Evolutionary conservation across 345 rosid genomes (phyloP), one percentile per base, ranked within the genome.

Genomic region (Citrus maxima): DNA sequence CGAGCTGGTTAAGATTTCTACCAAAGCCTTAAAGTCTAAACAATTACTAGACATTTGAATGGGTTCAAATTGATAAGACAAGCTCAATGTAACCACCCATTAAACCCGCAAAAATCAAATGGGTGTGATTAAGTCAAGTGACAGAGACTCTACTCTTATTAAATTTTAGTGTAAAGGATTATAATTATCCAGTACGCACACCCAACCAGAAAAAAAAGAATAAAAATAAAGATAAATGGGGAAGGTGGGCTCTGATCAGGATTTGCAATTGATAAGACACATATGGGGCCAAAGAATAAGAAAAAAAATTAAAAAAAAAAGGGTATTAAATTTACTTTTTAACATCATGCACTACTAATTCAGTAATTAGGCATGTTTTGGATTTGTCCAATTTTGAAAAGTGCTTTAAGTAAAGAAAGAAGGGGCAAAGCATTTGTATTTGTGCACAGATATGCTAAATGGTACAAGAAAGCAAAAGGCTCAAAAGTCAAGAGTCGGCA

Each of bases 201-300:
- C 51, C 4, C 51, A 46, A 13, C 51, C 51, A 46, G 16, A 13
- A 12, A 13, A 42, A 40, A 10, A 32, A 34, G 10, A 10, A 9
- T 68, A 42, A 28, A 58, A 14, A 12, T 7, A 18, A 22, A 66
- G 1, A 22, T 59, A 35, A 66, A 65, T 64, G 67, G 54, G 46
- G 46, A 16, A 34, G 70, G 86, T 77, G 85, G 84, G 74, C 59
- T 83, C 61, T 81, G 86, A 86, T 59, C 54, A 78, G 85, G 88
- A 81, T 83, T 79, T 77, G 79, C 83, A 79, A 74, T 63, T 67
- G 72, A 60, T 10, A 18, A 74, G 66, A 80, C 25, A 22, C 55
- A 67, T 18, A 72, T 59, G 75, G 61, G 65, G 22, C 72, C 71
- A 40, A 58, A 32, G 67, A 78, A 78, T n/a, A 42, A 79, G 68